A percentile compares a stretch with the other conserved stretches of the same genome.
Conservation (phyloP, 208 protist genomes). For the Crithidia fasciculata region DNA sequence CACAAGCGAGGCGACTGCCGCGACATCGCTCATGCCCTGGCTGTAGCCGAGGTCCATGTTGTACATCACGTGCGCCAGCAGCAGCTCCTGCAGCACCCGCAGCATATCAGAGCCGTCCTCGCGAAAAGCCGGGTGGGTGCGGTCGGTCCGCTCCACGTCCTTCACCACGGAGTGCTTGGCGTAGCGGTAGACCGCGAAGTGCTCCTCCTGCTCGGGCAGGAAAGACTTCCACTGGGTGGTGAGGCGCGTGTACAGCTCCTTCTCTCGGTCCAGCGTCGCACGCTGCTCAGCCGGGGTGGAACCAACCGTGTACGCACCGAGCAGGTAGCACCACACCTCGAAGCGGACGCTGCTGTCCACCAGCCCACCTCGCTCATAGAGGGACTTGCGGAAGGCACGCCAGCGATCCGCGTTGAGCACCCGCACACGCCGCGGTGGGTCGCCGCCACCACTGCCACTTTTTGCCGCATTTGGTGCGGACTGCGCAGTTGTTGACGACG, state of each 20-base stretch:
- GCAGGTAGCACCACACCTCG: constrained; percentile 82
- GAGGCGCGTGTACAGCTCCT: constrained; percentile 57
- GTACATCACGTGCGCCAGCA: constrained; percentile 85
- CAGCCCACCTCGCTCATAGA: constrained; percentile 38
- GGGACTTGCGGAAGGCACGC: constrained; percentile 22
- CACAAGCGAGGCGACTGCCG: constrained; percentile 61
- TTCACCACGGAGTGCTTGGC: constrained; percentile 75
- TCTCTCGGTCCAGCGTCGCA: constrained; percentile 28
- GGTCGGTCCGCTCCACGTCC: constrained; percentile 89
- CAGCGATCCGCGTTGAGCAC: constrained; percentile 26
- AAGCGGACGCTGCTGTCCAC: constrained; percentile 41
- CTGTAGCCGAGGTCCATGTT: constrained; percentile 94
- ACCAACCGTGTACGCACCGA: constrained; percentile 55
- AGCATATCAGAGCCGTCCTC: constrained; percentile 59
- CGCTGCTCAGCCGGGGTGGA: constrained; percentile 46
- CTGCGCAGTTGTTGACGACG: background rate
- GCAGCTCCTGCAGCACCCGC: constrained; percentile 59
- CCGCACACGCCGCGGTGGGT: background rate
- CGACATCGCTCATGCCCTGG: constrained; percentile 91
- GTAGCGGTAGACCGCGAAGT: constrained; percentile 69
- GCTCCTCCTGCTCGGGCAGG: constrained; percentile 63
- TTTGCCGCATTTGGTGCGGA: too few species aligned
- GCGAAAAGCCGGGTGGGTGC: constrained; percentile 48
- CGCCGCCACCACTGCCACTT: background rate
- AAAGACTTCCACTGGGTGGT: constrained; percentile 82